Conservation (phyloP, 2,329 filamentous ascomycete species). For the Alternaria rosae region DNA sequence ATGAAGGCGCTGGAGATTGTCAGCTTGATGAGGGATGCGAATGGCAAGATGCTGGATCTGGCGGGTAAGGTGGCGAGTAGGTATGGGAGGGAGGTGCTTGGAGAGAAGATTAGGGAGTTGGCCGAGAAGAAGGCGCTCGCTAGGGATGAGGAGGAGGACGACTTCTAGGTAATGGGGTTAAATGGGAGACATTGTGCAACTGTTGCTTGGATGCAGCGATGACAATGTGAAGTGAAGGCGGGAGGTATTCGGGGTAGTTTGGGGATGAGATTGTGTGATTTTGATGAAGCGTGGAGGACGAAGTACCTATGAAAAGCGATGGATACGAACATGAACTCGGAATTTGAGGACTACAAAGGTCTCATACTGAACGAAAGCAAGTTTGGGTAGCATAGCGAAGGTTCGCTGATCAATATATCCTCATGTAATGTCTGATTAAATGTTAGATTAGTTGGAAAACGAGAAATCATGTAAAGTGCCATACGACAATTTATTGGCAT, state of each 20-base stretch:
- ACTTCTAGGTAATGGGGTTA: background rate
- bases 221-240: background rate
- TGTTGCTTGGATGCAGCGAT: background rate
- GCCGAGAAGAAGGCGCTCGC: slow-evolving; percentile 74
- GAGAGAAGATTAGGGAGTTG: slow-evolving; percentile 88
- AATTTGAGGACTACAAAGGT: background rate
- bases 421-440: background rate
- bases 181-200: background rate
- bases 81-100: slow-evolving; percentile 80
- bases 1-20: slow-evolving; percentile 96
- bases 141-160: slow-evolving; percentile 47
- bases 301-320: background rate
- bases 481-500: slow-evolving; percentile 33
- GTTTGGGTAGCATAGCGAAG: background rate
- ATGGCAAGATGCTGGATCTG: slow-evolving; percentile 89
- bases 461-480: slow-evolving; percentile 6
- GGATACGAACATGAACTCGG: background rate
- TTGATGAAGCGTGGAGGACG: background rate
- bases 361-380: background rate
- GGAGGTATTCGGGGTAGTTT: background rate
- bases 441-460: background rate
- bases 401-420: background rate
- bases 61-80: slow-evolving; percentile 87
- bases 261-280: background rate
- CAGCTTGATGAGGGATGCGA: slow-evolving; percentile 80